Percentiles rank a stretch among this genome's conserved stretches.
Evolutionary conservation across 176 grass and related monocot genomes (phyloP).

Genomic region (Saccharum spontaneum): DNA sequence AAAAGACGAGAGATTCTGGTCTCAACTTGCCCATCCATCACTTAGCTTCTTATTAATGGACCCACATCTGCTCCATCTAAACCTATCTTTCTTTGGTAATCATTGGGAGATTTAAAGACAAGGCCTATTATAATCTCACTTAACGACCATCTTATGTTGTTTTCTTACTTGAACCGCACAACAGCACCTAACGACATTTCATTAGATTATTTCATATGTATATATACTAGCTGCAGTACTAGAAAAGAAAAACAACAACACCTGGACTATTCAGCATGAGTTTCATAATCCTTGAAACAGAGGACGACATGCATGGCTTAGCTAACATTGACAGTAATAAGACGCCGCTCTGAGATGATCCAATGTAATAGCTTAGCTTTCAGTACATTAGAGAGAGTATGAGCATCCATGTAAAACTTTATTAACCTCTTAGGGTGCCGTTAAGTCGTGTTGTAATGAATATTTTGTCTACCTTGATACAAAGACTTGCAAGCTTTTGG

Average conservation of each 20-base stretch:
- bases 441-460: too few species aligned
- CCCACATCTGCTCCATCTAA: constrained; percentile 27
- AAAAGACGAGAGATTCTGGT: constrained; percentile 36
- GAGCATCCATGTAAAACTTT: too few species aligned
- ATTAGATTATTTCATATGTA: background rate
- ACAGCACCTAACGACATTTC: constrained; percentile 15
- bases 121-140: background rate
- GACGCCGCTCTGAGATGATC: too few species aligned
- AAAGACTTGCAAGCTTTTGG: too few species aligned
- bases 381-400: too few species aligned
- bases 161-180: background rate
- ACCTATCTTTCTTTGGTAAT: background rate
- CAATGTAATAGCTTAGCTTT: too few species aligned
- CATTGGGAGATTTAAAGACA: constrained; percentile 6
- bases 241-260: background rate
- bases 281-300: background rate
- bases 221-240: background rate
- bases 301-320: background rate
- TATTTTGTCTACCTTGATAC: too few species aligned
- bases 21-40: constrained; percentile 30
- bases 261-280: background rate
- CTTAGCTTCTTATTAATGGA: background rate
- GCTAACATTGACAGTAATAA: background rate
- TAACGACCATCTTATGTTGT: background rate
- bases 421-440: too few species aligned